Base-by-base conservation (phyloP, 177 flowering plant genomes). In the Vitis hybrid region DNA sequence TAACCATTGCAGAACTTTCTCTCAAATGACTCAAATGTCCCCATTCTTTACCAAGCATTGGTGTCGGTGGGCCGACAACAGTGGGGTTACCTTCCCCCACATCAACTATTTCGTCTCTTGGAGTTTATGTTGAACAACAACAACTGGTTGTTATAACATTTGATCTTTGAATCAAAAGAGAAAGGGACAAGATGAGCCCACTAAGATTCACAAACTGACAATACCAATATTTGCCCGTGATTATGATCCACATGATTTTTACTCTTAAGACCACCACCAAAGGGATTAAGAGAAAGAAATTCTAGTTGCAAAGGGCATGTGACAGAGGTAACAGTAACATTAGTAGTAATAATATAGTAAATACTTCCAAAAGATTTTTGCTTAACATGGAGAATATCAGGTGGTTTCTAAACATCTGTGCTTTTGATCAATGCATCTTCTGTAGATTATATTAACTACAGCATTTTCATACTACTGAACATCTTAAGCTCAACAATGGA, bases 31-130 rank as follows among this genome's bases (percentile, higher is more conserved):
- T 21, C 62, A 65, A 21, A 9, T 35, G 60, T 49, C 68, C 76
- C 60, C 11, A 54, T 19, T 18, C 13, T n/a, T 51, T 48, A 2
- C 1, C 46, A 51, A n/a, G 46, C 21, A 51, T 56, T 12, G 49
- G 77, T 73, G 79, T 76, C 79, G 79, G 79, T 76, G 51, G 70
- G 64, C 79, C 66, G 70, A 76, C 75, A 72, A 59, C 60, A 48
- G 7, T 0, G 48, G 58, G 65, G 60, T 10, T 49, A 15, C 27
- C 21, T 49, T 61, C 32, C 71, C 70, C 78, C 75, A 70, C 70
- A 66, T 52, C 24, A 55, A 3, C 52, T 16, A 18, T 52, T 12
- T 65, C 18, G 35, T 60, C 14, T 14, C 10, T 13, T 24, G 32
- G 8, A 3, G 13, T 46, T 52, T 19, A 24, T 70, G 54, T 18